These are phyloP conservation scores for Lecanicillium sp. DNA, from an alignment of 2,329 filamentous ascomycete genomes.

Conservation along the genomic window DNA sequence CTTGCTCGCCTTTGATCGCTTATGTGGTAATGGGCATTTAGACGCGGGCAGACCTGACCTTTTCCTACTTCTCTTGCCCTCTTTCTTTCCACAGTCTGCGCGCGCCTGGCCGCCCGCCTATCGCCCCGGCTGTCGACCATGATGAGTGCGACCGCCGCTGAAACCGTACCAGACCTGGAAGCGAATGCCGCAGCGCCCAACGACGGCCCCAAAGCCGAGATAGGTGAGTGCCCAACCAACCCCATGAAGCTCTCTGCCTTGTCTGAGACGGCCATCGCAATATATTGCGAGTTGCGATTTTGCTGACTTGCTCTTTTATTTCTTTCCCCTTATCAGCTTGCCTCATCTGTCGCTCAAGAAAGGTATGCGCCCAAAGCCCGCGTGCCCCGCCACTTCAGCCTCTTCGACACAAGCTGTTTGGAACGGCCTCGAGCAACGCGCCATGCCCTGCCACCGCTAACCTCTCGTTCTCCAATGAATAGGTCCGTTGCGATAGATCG, in stretches of 20 bases:
- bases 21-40: too few relatives aligned
- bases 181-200: conserved; percentile 8
- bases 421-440: too few relatives aligned
- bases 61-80: background rate
- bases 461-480: background rate
- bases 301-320: conserved; percentile 5
- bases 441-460: too few relatives aligned
- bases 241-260: background rate
- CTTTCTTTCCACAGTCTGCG: background rate
- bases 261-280: background rate
- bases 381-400: too few relatives aligned
- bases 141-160: conserved; percentile 10
- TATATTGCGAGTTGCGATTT: background rate
- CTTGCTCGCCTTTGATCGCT: too few relatives aligned
- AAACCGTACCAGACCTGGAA: conserved; percentile 2
- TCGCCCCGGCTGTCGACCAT: conserved; percentile 4
- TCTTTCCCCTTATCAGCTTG: conserved; percentile 8
- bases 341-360: conserved; percentile 11
- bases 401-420: too few relatives aligned
- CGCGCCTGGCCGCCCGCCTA: background rate
- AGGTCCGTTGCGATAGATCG: conserved; percentile 18
- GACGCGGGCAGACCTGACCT: too few relatives aligned
- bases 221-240: conserved; percentile 6
- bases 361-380: conserved; percentile 6
- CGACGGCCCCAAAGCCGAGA: conserved; percentile 10